Percentiles rank a stretch among this genome's conserved stretches.
These are phyloP conservation scores for Erysimum cheiri DNA, from an alignment of 441 rosid genomes.

Conservation along the genomic window DNA sequence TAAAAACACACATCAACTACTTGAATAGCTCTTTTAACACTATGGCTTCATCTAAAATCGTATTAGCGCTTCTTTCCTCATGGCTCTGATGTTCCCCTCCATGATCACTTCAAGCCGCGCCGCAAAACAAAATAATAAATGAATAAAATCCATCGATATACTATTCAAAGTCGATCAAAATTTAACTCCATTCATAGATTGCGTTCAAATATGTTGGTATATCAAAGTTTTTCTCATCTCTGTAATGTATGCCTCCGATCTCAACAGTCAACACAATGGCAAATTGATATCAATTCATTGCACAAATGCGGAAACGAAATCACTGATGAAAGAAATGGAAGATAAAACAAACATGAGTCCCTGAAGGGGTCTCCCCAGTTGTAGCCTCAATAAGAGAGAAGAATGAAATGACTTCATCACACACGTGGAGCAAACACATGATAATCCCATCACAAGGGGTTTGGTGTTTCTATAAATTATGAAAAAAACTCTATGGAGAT, in stretches of 20 bases:
- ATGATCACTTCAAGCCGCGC: too few species aligned
- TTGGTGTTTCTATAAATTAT: constrained; percentile 24
- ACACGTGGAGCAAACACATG: constrained; percentile 30
- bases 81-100: too few species aligned
- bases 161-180: too few species aligned
- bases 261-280: background rate
- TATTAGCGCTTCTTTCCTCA: too few species aligned
- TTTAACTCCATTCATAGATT: too few species aligned
- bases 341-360: constrained; percentile 18
- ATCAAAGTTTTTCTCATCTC: too few species aligned
- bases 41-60: too few species aligned
- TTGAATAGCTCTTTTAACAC: constrained; percentile 13
- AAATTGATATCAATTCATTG: background rate
- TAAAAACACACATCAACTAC: background rate
- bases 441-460: constrained; percentile 11
- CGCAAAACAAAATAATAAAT: too few species aligned
- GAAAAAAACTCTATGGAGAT: constrained; percentile 19
- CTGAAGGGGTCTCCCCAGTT: background rate
- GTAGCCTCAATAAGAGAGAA: constrained; percentile 10
- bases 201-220: too few species aligned
- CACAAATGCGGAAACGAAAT: constrained; percentile 8
- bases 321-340: constrained; percentile 3
- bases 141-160: too few species aligned
- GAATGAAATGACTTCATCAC: constrained; percentile 21
- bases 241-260: background rate